phyloP scores from a whole-genome alignment of 495 filamentous ascomycete genomes.

The Penicillium herquei region DNA sequence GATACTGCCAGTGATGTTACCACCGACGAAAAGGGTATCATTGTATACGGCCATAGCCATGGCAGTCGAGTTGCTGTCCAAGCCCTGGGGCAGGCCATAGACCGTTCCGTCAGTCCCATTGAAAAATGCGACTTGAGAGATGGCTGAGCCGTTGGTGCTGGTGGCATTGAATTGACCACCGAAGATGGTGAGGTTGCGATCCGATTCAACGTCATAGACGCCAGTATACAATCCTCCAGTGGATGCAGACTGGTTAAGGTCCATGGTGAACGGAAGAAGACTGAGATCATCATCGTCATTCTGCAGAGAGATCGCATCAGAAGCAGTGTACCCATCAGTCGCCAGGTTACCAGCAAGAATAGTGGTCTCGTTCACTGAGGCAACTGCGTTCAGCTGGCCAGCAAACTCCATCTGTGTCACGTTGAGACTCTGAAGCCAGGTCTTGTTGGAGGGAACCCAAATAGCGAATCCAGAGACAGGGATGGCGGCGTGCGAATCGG shows the following conservation, averaged over 20 bases:
- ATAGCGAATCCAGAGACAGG: constrained; percentile 75
- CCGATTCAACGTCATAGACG: constrained; percentile 65
- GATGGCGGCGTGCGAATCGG: constrained; percentile 58
- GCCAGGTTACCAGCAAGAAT: constrained; percentile 77
- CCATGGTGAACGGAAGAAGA: constrained; percentile 57
- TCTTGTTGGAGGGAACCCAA: constrained; percentile 86
- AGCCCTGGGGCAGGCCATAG: constrained; percentile 63
- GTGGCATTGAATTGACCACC: constrained; percentile 83
- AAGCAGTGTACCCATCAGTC: constrained; percentile 65
- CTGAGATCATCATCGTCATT: constrained; percentile 48
- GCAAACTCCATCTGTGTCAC: constrained; percentile 60
- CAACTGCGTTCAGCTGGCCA: constrained; percentile 68
- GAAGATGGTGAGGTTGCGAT: constrained; percentile 78
- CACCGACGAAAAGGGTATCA: constrained; percentile 78
- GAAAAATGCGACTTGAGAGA: constrained; percentile 79
- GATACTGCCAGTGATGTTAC: constrained; percentile 68
- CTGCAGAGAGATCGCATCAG: constrained; percentile 64
- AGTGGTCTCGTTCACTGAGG: constrained; percentile 58
- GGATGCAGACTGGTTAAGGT: constrained; percentile 54
- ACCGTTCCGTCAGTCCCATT: constrained; percentile 59
- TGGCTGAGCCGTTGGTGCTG: constrained; percentile 63
- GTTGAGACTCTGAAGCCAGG: constrained; percentile 86
- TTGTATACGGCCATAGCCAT: constrained; percentile 64
- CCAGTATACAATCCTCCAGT: constrained; percentile 71
- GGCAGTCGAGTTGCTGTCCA: constrained; percentile 73